Conservation (phyloP, 257 asterid species). For the Perilla frutescens region DNA sequence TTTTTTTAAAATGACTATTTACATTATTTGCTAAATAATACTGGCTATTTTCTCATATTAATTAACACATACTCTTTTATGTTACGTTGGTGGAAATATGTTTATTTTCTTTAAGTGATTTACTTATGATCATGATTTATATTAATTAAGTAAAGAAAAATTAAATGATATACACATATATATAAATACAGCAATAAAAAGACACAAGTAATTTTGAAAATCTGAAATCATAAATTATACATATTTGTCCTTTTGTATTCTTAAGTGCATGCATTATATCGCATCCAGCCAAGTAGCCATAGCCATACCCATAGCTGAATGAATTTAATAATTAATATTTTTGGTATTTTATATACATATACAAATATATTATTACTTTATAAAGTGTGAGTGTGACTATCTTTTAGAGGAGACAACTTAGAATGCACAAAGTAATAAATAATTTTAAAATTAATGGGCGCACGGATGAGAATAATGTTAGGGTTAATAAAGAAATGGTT, state of each 20-base stretch:
- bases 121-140: too few species aligned
- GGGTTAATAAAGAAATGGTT: conserved; percentile 37
- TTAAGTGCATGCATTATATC: neutral
- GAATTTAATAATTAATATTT: conserved; percentile 2
- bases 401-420: conserved; percentile 38
- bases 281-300: neutral
- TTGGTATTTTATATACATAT: neutral
- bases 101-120: too few species aligned
- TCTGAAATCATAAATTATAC: too few species aligned
- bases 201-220: too few species aligned
- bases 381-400: conserved; percentile 30
- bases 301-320: neutral
- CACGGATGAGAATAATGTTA: conserved; percentile 60
- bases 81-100: too few species aligned
- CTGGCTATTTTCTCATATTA: too few species aligned
- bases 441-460: conserved; percentile 36
- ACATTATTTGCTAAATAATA: too few species aligned
- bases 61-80: too few species aligned
- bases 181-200: too few species aligned
- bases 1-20: too few species aligned
- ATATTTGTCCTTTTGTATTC: neutral
- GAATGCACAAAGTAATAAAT: conserved; percentile 35
- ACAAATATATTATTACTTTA: neutral
- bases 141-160: too few species aligned
- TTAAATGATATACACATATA: too few species aligned